phyloP scores from a whole-genome alignment of 768 basidiomycete genomes.

The Amanita pseudoporphyria region DNA sequence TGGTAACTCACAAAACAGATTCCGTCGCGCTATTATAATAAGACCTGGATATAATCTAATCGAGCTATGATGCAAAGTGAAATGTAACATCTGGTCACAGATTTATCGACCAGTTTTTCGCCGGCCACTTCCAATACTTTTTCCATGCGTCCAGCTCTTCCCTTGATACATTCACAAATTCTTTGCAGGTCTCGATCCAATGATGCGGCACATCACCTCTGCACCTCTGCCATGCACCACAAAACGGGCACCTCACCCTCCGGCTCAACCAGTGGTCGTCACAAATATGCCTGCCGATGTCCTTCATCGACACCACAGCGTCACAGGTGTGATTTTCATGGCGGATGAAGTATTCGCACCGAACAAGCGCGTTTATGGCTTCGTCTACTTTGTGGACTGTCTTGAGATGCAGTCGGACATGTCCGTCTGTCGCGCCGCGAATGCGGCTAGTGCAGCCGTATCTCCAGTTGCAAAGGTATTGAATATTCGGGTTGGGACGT shows the following conservation, averaged over 20 bases:
- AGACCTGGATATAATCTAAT: no score
- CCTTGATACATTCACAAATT: neutral
- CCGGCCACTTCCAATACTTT: slow-evolving; percentile 1
- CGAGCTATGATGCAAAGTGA: no score
- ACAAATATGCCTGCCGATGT: neutral
- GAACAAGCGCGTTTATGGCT: neutral
- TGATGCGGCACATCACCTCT: neutral
- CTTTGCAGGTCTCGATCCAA: neutral
- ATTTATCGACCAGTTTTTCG: neutral
- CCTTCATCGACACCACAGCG: neutral
- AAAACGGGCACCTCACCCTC: neutral
- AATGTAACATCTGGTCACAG: neutral
- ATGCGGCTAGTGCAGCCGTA: neutral
- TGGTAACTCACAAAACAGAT: no score
- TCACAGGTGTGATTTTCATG: neutral
- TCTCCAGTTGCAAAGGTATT: neutral
- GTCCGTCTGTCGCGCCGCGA: neutral
- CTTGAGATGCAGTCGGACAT: neutral
- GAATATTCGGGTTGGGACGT: neutral
- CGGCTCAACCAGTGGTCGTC: slow-evolving; percentile 3
- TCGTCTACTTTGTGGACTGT: neutral
- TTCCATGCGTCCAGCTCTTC: neutral
- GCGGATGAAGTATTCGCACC: neutral
- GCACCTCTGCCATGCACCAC: neutral
- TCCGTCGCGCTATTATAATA: no score